Conservation (phyloP, 331 rosid species). For the Quercus lobata region DNA sequence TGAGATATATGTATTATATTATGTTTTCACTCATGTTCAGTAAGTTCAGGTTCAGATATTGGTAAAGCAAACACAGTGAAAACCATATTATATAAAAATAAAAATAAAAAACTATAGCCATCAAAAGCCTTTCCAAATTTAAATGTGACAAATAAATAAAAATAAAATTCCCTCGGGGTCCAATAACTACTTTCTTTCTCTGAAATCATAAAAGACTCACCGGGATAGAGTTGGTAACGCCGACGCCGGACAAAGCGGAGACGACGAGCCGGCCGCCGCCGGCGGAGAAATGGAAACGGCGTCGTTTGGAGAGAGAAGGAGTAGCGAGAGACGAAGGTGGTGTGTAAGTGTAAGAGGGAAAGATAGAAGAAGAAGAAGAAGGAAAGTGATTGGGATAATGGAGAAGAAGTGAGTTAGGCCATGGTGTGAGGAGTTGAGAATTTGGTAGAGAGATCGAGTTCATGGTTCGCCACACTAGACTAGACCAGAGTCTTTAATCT, state of each 20-base stretch:
- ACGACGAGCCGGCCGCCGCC: background rate
- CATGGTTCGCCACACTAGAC: background rate
- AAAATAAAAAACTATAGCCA: background rate
- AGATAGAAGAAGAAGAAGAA: background rate
- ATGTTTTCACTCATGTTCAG: background rate
- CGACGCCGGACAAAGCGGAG: slow-evolving; percentile 22
- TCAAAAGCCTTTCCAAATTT: background rate
- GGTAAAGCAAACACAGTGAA: background rate
- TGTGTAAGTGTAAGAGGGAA: background rate
- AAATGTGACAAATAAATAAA: background rate
- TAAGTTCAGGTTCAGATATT: background rate
- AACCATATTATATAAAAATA: background rate
- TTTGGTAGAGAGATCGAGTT: background rate
- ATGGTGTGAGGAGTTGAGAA: background rate
- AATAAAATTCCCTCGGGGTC: background rate
- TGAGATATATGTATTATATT: too few species aligned
- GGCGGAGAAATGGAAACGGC: slow-evolving; percentile 6
- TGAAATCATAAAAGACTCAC: slow-evolving; percentile 20
- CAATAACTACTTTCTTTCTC: too few species aligned
- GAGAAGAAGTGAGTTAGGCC: background rate
- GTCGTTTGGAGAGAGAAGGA: slow-evolving; percentile 16
- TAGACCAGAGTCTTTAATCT: too few species aligned
- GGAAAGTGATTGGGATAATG: background rate
- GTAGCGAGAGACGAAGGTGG: slow-evolving; percentile 3
- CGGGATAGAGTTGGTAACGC: slow-evolving; percentile 39